These are phyloP conservation scores for Artemisia argyi DNA, from an alignment of 129 eudicot genomes.

Conservation along the genomic window DNA sequence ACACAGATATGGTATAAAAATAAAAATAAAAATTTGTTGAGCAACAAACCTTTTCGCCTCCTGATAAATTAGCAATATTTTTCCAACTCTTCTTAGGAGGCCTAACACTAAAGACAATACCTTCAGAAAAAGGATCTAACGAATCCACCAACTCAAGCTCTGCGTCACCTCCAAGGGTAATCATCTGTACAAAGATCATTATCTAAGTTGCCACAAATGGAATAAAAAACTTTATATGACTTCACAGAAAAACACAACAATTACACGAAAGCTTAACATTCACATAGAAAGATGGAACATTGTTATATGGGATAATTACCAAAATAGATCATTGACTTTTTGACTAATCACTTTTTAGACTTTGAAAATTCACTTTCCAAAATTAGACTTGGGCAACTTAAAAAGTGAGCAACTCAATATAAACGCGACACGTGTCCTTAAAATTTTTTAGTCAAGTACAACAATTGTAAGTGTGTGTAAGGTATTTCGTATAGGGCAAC, in stretches of 20 bases:
- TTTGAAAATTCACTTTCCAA: no score
- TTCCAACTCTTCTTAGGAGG: slow-evolving; percentile 99
- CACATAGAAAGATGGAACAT: not conserved
- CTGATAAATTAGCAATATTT: slow-evolving; percentile 93
- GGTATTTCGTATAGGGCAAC: no score
- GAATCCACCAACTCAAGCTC: slow-evolving; percentile 98
- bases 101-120: slow-evolving; percentile 96
- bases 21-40: no score
- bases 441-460: no score
- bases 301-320: no score
- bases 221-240: not conserved
- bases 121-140: slow-evolving; percentile 97
- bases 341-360: no score
- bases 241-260: not conserved
- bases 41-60: slow-evolving; percentile 89
- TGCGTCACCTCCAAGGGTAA: slow-evolving; percentile 99
- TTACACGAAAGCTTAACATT: no score
- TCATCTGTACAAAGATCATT: slow-evolving; percentile 67
- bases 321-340: no score
- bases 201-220: slow-evolving; percentile 3
- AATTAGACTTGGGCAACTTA: no score
- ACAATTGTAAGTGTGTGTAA: no score
- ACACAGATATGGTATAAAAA: not conserved
- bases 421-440: no score
- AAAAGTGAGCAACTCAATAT: no score